phyloP scores from a whole-genome alignment of 805 yeast species.

The Cyberlindnera samutprakarnensis region DNA sequence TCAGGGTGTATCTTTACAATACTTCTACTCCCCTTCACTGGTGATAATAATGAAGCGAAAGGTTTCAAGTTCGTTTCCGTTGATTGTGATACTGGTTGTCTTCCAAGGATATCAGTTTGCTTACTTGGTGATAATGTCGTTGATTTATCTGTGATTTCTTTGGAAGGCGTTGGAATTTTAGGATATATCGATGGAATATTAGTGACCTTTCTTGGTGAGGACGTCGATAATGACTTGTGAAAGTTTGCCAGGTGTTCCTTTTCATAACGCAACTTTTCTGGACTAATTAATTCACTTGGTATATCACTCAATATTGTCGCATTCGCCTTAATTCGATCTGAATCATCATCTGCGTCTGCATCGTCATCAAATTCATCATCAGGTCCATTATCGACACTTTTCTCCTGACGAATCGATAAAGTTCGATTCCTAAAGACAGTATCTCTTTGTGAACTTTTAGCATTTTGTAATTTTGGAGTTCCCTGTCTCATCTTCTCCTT shows the following conservation, averaged over 20 bases:
- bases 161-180: too few relatives aligned
- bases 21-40: too few relatives aligned
- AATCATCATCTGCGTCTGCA: background rate
- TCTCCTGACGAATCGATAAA: background rate
- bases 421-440: background rate
- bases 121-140: background rate
- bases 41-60: background rate
- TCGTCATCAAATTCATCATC: conserved; percentile 1
- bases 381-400: background rate
- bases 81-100: conserved; percentile 2
- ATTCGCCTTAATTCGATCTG: conserved; percentile 5
- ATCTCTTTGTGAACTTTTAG: conserved; percentile 2
- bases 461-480: conserved; percentile 13
- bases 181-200: too few relatives aligned
- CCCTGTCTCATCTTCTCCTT: conserved; percentile 18
- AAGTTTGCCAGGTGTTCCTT: conserved; percentile 11
- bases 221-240: too few relatives aligned
- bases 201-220: too few relatives aligned
- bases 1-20: too few relatives aligned
- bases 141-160: too few relatives aligned
- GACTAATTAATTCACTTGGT: conserved; percentile 20
- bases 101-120: background rate
- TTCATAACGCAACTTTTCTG: conserved; percentile 19
- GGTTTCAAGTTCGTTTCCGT: background rate
- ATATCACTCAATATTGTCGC: conserved; percentile 17